Evolutionary conservation across 2,329 filamentous ascomycete genomes (phyloP).

Genomic region (Ceratocystis papillata): DNA sequence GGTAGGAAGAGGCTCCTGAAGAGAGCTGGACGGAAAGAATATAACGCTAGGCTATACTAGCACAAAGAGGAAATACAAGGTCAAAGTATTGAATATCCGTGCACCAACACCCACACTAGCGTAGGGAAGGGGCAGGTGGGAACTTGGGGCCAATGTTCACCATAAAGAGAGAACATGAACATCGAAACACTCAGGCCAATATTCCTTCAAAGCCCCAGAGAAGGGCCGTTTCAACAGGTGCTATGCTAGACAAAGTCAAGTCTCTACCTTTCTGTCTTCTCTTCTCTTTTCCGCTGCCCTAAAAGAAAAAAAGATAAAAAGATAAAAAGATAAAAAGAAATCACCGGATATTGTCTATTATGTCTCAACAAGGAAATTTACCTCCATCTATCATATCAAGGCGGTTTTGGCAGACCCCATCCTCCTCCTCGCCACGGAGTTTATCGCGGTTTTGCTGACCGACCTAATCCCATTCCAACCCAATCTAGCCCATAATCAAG

Average conservation of each 20-base stretch:
- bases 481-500: not conserved
- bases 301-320: too few relatives aligned
- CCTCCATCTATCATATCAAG: not conserved
- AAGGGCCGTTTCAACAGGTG: conserved; percentile 14
- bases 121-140: not conserved
- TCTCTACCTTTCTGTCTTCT: not conserved
- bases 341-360: not conserved
- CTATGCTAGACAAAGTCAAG: not conserved
- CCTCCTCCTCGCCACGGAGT: not conserved
- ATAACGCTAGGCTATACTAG: not conserved
- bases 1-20: conserved; percentile 1
- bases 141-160: not conserved
- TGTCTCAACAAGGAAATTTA: not conserved
- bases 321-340: not conserved
- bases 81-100: not conserved
- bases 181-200: conserved; percentile 10
- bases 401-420: not conserved
- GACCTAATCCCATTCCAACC: not conserved
- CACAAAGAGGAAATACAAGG: not conserved
- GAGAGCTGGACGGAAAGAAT: not conserved
- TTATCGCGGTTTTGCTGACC: not conserved
- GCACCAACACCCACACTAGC: not conserved
- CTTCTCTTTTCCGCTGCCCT: not conserved
- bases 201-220: conserved; percentile 11
- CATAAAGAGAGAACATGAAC: conserved; percentile 4